phyloP scores from a whole-genome alignment of 352 stramenopile species.

The Phytophthora ramorum region DNA sequence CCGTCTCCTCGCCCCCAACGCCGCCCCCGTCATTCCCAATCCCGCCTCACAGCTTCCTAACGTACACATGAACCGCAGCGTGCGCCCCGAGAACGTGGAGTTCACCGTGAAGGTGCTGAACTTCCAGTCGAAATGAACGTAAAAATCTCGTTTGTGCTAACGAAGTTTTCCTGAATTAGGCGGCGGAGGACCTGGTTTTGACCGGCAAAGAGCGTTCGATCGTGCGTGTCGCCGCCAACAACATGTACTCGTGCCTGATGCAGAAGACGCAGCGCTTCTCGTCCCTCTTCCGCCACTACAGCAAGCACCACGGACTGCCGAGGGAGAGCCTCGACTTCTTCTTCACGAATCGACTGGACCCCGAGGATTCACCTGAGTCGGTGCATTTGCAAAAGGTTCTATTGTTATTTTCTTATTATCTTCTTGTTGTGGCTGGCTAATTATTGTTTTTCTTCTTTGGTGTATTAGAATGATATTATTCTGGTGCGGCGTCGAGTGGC shows the following conservation, averaged over 20 bases:
- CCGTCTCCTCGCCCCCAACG: neutral
- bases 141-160: neutral
- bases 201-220: slow-evolving; percentile 84
- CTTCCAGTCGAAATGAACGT: too few species aligned
- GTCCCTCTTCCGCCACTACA: slow-evolving; percentile 98
- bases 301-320: slow-evolving; percentile 97
- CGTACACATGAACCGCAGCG: slow-evolving; percentile 71
- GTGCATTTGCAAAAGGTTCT: slow-evolving; percentile 84
- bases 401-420: slow-evolving; percentile 7
- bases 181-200: slow-evolving; percentile 78
- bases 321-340: slow-evolving; percentile 98
- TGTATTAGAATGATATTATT: slow-evolving; percentile 84
- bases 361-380: slow-evolving; percentile 85
- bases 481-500: slow-evolving; percentile 68
- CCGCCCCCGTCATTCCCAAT: neutral
- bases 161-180: slow-evolving; percentile 25
- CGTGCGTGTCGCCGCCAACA: slow-evolving; percentile 84
- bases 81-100: slow-evolving; percentile 94
- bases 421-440: neutral
- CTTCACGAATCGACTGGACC: slow-evolving; percentile 91
- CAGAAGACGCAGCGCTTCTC: slow-evolving; percentile 98
- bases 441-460: neutral
- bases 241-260: slow-evolving; percentile 96
- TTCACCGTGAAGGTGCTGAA: slow-evolving; percentile 93
- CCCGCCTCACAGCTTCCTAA: neutral